Evolutionary conservation across 176 grass and related monocot genomes (phyloP).

Genomic region (Rhynchospora breviuscula): DNA sequence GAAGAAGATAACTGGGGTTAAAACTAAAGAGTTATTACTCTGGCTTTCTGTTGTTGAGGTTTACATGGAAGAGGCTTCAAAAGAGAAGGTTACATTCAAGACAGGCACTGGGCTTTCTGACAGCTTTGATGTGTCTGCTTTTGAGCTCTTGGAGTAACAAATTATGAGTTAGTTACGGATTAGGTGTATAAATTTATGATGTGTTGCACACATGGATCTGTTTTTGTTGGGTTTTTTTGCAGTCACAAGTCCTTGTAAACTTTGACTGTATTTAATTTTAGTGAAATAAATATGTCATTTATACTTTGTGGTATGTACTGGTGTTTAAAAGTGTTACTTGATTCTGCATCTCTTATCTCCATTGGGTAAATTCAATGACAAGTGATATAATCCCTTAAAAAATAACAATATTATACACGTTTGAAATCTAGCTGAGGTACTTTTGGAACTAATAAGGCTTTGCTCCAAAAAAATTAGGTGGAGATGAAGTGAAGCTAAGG

Average conservation of each 20-base stretch:
- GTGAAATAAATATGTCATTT: neutral
- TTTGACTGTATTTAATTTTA: neutral
- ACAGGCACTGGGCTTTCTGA: slow-evolving; percentile 7
- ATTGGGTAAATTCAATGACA: neutral
- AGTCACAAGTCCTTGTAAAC: neutral
- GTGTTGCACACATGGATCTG: neutral
- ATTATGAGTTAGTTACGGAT: neutral
- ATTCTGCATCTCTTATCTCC: neutral
- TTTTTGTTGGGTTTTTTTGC: neutral
- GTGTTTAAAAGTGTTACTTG: neutral
- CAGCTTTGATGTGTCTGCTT: neutral
- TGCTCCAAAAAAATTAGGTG: no score
- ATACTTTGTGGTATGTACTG: neutral
- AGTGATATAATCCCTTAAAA: no score
- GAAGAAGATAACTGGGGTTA: slow-evolving; percentile 14
- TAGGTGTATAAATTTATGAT: neutral
- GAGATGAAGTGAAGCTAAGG: no score
- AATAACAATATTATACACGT: no score
- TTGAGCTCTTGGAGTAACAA: neutral
- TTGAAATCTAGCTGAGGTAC: no score
- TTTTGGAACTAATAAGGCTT: no score
- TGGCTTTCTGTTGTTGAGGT: slow-evolving; percentile 16
- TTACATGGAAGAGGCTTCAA: neutral
- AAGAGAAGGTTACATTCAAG: slow-evolving; percentile 4
- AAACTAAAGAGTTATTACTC: slow-evolving; percentile 11